Percentiles rank a stretch among this genome's conserved stretches.
phyloP scores from a whole-genome alignment of 2,329 filamentous ascomycete genomes.

The Pseudogymnoascus sp. region DNA sequence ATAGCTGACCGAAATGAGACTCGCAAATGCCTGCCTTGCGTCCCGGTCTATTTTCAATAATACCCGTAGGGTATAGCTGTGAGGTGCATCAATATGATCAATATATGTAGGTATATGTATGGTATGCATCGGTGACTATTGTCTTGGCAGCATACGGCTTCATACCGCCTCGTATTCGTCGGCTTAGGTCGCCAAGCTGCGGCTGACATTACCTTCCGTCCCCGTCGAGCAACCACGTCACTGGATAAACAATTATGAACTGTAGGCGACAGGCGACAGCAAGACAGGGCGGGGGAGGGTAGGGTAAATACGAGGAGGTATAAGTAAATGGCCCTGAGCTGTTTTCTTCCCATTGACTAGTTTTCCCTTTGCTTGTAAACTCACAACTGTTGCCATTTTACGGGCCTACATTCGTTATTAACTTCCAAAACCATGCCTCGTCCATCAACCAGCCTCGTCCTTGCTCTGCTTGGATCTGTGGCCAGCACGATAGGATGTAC shows the following conservation, averaged over 20 bases:
- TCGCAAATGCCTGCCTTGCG: background rate
- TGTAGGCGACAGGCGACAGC: background rate
- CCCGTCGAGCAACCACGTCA: background rate
- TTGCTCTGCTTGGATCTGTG: slow-evolving; percentile 19
- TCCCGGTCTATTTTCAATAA: background rate
- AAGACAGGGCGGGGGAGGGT: background rate
- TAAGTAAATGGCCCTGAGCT: background rate
- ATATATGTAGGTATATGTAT: background rate
- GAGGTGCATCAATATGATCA: background rate
- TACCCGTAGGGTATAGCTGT: background rate
- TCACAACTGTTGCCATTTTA: background rate
- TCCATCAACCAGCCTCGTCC: background rate
- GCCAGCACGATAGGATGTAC: slow-evolving; percentile 23
- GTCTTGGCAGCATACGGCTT: slow-evolving; percentile 4
- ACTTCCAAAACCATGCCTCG: background rate
- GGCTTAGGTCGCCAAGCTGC: background rate
- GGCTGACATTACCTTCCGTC: background rate
- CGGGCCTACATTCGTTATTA: slow-evolving; percentile 1
- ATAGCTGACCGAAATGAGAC: background rate
- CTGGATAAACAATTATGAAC: background rate
- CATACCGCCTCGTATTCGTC: slow-evolving; percentile 7
- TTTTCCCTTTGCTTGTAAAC: background rate
- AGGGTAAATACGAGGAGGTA: background rate
- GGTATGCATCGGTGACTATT: background rate
- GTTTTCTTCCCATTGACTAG: background rate